Base-by-base conservation (phyloP, 495 filamentous ascomycete genomes). In the Lasiosphaeriaceae sp. region DNA sequence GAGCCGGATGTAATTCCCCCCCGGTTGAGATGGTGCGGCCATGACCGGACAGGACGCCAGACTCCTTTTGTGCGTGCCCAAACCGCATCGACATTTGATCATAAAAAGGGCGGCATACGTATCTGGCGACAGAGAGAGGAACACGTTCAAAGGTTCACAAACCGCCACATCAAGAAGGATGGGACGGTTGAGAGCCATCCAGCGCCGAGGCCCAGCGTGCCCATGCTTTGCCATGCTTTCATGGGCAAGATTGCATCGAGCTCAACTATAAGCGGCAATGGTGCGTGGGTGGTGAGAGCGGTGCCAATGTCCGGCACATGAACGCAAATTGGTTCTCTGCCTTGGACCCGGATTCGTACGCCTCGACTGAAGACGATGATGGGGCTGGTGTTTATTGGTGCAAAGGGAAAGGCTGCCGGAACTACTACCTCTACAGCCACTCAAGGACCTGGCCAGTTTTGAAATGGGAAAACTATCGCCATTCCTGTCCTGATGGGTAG, bases 251-350 rank as follows among this genome's bases (percentile, higher is more conserved):
- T 8, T 46, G 43, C 2, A 46, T 46, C 43, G 16, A 46, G 43
- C 11, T 46, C 43, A 46, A 46, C 43, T 46, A 46, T 17, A 17
- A 46, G 43, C n/a, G n/a, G n/a, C n/a, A n/a, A n/a, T n/a, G n/a
- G n/a, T n/a, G n/a, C n/a, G n/a, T n/a, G n/a, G n/a, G n/a, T n/a
- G n/a, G n/a, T n/a, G n/a, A n/a, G 44, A 47, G 49, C 24, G 6
- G 37, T 6, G 11, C 17, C 5, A 24, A 21, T 8, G 26, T 52
- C 11, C 12, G 17, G 2, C 12, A 52, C 9, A 52, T 52, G 49
- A 52, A 37, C 31, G 24, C 17, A 3, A 52, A 35, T 14, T 54
- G 52, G 52, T 54, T 19, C 52, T 41, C 31, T 7, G 41, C 39
- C 11, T 22, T 47, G 2, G 39, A 54, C 21, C 52, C 52, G 17